Evolutionary conservation across 495 filamentous ascomycete genomes (phyloP), one percentile per base, ranked within the genome.

Genomic region (Podospora tetraspora): DNA sequence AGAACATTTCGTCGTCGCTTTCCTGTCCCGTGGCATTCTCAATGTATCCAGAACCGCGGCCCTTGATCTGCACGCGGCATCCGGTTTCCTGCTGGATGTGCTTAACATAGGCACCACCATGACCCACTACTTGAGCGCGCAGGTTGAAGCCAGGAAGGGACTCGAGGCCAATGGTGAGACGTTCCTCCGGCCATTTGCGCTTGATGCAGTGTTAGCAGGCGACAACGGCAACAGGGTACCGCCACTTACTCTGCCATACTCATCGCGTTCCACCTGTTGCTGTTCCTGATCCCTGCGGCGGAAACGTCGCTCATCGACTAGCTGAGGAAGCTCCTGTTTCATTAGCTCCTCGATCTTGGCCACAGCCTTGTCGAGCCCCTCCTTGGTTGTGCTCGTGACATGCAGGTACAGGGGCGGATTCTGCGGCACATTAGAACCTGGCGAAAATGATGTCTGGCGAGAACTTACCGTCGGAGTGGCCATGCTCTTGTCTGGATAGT

Each of bases 161-260:
- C 69, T 98, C 94, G 29, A 99, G 88, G 64, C 89, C 86, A 69
- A 98, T 92, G 10, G 92, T 88, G 68, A 99, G 96, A 67, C 89
- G 91, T 78, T 97, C 93, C 74, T 97, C 94, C 9, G 95, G 95
- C 95, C 95, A 98, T 92, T 97, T 97, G 71, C 94, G 93, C 92
- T 97, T 57, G 34, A 43, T 22, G 9, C n/a, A 29, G 71, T 74
- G 70, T 74, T n/a, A 77, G 75, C 30, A 34, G 83, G 68, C 81
- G 72, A 67, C 64, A 37, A 67, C 57, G 52, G 30, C 60, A 24
- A 6, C 59, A 25, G 10, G 27, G 6, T 57, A 63, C 24, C 32
- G 56, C 9, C 22, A 79, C 90, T 77, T 86, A 97, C 93, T 76
- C 95, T 88, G 66, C 94, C 94, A 80, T 89, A 94, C 76, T 97